phyloP scores from a whole-genome alignment of 768 basidiomycete species.

The Boletus rufocinnamomeus region DNA sequence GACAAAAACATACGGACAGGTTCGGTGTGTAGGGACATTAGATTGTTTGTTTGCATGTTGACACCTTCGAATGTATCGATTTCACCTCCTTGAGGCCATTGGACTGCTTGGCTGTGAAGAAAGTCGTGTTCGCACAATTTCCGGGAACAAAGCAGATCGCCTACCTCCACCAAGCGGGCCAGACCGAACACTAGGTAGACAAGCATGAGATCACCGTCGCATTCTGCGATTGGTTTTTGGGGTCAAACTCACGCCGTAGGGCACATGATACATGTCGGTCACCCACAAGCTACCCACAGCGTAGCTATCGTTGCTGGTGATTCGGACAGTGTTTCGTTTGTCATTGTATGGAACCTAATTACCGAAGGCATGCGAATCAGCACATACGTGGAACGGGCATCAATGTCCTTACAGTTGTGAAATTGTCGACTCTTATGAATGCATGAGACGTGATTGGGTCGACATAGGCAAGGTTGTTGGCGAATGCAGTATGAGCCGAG shows the following conservation, averaged over 20 bases:
- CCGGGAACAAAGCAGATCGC: background rate
- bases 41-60: slow-evolving; percentile 63
- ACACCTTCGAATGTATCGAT: slow-evolving; percentile 86
- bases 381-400: background rate
- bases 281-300: slow-evolving; percentile 64
- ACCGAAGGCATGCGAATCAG: background rate
- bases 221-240: background rate
- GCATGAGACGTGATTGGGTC: slow-evolving; percentile 67
- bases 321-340: slow-evolving; percentile 68
- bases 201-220: slow-evolving; percentile 4
- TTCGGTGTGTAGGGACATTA: slow-evolving; percentile 75
- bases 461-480: slow-evolving; percentile 59
- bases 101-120: slow-evolving; percentile 45
- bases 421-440: slow-evolving; percentile 78
- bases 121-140: background rate
- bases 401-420: slow-evolving; percentile 43
- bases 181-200: slow-evolving; percentile 60
- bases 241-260: slow-evolving; percentile 53
- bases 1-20: slow-evolving; percentile 35
- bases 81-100: slow-evolving; percentile 70
- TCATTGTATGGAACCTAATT: slow-evolving; percentile 40
- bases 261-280: slow-evolving; percentile 64
- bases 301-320: slow-evolving; percentile 56
- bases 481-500: slow-evolving; percentile 42
- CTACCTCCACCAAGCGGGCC: slow-evolving; percentile 62